A percentile compares a stretch with the other conserved stretches of the same genome.
Conservation (phyloP, 805 yeast genomes). For the Candida parachauliodes region DNA sequence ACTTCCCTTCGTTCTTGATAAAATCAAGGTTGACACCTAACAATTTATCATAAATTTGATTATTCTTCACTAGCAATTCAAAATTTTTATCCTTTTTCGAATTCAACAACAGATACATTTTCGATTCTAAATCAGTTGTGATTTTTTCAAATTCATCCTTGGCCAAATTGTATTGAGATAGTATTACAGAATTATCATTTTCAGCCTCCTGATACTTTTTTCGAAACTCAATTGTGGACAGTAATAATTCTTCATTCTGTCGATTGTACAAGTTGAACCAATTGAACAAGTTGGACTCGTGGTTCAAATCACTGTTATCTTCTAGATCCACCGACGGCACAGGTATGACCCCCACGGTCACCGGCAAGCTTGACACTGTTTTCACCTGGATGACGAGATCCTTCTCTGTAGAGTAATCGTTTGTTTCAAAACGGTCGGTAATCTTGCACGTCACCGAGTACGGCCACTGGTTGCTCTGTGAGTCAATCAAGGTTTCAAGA, state of each 20-base stretch:
- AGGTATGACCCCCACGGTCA: conserved; percentile 23
- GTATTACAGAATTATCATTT: conserved; percentile 8
- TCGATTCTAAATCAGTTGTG: conserved; percentile 19
- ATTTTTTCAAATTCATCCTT: conserved; percentile 13
- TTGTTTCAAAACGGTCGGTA: conserved; percentile 17
- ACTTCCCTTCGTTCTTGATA: conserved; percentile 14
- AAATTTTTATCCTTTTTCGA: conserved; percentile 29
- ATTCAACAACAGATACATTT: conserved; percentile 25
- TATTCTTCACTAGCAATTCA: conserved; percentile 16
- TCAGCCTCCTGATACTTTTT: conserved; percentile 5
- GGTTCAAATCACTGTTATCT: conserved; percentile 11
- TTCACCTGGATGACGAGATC: conserved; percentile 18
- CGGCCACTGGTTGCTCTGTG: conserved; percentile 9
- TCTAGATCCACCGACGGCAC: conserved; percentile 18
- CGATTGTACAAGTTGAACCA: conserved; percentile 21
- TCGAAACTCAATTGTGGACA: conserved; percentile 4
- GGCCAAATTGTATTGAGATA: conserved; percentile 11
- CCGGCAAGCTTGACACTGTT: conserved; percentile 21
- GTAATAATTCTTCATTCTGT: conserved; percentile 12
- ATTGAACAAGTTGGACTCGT: conserved; percentile 20
- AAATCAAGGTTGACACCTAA: conserved; percentile 17
- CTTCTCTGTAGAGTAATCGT: conserved; percentile 17
- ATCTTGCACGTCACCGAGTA: conserved; percentile 16
- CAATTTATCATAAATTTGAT: conserved; percentile 5
- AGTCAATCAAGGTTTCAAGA: conserved; percentile 8